phyloP scores from a whole-genome alignment of 768 basidiomycete species.

The Cubamyces lactineus region DNA sequence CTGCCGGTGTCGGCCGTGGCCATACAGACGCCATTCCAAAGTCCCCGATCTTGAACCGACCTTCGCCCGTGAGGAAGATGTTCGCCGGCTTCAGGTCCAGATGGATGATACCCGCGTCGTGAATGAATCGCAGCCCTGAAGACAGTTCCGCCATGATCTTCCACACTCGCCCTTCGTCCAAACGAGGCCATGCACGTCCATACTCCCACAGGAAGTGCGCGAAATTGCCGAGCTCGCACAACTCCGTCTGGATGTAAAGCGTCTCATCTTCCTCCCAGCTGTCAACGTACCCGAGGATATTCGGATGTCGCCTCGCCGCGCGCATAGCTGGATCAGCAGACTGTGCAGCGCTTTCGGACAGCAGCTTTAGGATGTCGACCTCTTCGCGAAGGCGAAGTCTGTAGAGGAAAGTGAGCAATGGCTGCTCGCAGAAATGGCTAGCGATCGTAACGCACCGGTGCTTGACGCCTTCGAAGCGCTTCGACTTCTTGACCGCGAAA shows the following conservation, averaged over 20 bases:
- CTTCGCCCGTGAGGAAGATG: slow-evolving; percentile 85
- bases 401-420: slow-evolving; percentile 13
- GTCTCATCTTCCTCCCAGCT: slow-evolving; percentile 94
- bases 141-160: slow-evolving; percentile 91
- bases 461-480: slow-evolving; percentile 86
- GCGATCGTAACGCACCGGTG: slow-evolving; percentile 68
- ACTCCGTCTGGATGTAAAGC: slow-evolving; percentile 91
- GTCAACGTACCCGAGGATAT: slow-evolving; percentile 87
- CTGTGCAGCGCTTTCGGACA: slow-evolving; percentile 44
- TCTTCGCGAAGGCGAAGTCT: slow-evolving; percentile 91
- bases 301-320: slow-evolving; percentile 56
- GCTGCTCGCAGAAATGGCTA: slow-evolving; percentile 1
- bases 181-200: slow-evolving; percentile 77
- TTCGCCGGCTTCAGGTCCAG: slow-evolving; percentile 98
- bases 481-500: slow-evolving; percentile 93
- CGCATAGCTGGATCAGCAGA: slow-evolving; percentile 33
- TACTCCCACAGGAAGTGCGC: slow-evolving; percentile 90
- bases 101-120: slow-evolving; percentile 87
- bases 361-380: slow-evolving; percentile 86
- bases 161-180: slow-evolving; percentile 95
- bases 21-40: slow-evolving; percentile 98
- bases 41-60: slow-evolving; percentile 95
- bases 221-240: slow-evolving; percentile 93
- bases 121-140: slow-evolving; percentile 88
- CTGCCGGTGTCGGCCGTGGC: slow-evolving; percentile 59